Percentiles rank a stretch among this genome's conserved stretches.
These are phyloP conservation scores for Pseudopediastrum boryanum DNA, from an alignment of 139 green algal genomes.

Conservation along the genomic window DNA sequence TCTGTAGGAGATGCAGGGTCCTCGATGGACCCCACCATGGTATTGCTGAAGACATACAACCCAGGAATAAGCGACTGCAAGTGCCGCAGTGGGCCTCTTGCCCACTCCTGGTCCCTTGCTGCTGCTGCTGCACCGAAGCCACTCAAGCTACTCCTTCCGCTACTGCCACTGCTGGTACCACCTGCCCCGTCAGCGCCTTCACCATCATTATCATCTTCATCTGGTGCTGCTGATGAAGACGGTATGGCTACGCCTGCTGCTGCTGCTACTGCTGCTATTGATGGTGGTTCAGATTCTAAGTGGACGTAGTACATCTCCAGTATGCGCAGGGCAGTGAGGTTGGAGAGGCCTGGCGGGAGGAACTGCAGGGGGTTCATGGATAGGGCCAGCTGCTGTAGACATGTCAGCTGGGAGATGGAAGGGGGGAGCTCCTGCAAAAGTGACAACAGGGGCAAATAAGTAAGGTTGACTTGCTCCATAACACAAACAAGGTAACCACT, in stretches of 20 bases:
- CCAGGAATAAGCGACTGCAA: slow-evolving; percentile 18
- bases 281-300: neutral
- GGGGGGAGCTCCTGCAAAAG: slow-evolving; percentile 19
- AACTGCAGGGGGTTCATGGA: slow-evolving; percentile 33
- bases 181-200: no score
- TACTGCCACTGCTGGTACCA: no score
- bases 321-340: slow-evolving; percentile 19
- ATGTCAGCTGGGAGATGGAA: slow-evolving; percentile 6
- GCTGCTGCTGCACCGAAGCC: no score
- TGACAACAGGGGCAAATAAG: slow-evolving; percentile 4
- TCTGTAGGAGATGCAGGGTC: no score
- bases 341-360: slow-evolving; percentile 5
- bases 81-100: no score
- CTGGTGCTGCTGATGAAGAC: neutral
- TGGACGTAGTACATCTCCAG: slow-evolving; percentile 40
- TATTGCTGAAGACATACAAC: slow-evolving; percentile 37
- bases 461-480: neutral
- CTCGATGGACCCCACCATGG: neutral
- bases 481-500: neutral
- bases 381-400: slow-evolving; percentile 35
- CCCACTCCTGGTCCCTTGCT: no score
- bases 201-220: neutral
- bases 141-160: neutral
- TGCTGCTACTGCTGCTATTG: neutral
- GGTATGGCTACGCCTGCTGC: neutral